phyloP scores from a whole-genome alignment of 805 yeast genomes.

The Ogataea chonburiensis region DNA sequence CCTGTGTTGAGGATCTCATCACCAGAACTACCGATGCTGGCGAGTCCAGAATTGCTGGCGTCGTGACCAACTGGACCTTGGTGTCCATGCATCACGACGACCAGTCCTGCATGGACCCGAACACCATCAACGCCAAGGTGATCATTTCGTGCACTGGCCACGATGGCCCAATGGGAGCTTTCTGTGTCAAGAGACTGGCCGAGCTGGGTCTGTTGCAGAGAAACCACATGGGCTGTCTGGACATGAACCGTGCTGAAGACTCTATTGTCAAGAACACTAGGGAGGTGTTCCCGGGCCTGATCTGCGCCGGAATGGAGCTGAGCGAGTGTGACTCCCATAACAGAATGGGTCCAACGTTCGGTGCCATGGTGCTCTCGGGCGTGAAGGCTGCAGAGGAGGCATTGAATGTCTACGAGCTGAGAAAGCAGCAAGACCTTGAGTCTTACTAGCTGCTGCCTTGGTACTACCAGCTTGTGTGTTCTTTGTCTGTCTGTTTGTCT shows the following conservation, averaged over 20 bases:
- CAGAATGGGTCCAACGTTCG: conserved; percentile 85
- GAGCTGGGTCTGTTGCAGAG: conserved; percentile 45
- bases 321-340: conserved; percentile 75
- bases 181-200: conserved; percentile 67
- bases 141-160: conserved; percentile 76
- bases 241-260: conserved; percentile 77
- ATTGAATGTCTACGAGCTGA: conserved; percentile 30
- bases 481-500: conserved; percentile 22
- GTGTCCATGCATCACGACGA: conserved; percentile 73
- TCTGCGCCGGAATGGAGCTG: conserved; percentile 76
- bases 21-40: conserved; percentile 65
- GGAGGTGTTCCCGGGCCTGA: conserved; percentile 61
- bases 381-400: conserved; percentile 69
- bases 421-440: conserved; percentile 28
- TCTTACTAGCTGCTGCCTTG: conserved; percentile 16
- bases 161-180: conserved; percentile 83
- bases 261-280: conserved; percentile 68
- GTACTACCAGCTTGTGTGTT: conserved; percentile 13
- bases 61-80: conserved; percentile 80
- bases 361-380: conserved; percentile 78
- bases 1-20: conserved; percentile 77
- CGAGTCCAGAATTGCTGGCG: conserved; percentile 69
- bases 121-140: conserved; percentile 65
- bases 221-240: conserved; percentile 74
- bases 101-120: conserved; percentile 82